Evolutionary conservation across 73 alveolate genomes (phyloP).

Genomic region (Stentor roeselii): DNA sequence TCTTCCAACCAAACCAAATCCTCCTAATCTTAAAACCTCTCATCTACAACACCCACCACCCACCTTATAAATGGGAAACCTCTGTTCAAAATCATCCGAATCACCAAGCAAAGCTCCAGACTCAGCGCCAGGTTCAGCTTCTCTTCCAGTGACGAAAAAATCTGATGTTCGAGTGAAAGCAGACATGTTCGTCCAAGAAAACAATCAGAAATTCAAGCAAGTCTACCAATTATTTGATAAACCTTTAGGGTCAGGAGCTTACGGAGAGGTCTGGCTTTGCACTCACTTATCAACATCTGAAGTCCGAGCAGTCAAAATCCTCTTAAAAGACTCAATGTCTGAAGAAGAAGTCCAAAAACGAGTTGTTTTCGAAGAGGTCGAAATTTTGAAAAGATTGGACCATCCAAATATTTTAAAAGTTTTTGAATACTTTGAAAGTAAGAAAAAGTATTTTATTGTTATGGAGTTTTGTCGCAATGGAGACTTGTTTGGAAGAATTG

Average conservation of each 20-base stretch:
- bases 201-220: neutral
- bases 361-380: conserved; percentile 54
- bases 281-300: conserved; percentile 45
- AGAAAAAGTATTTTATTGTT: conserved; percentile 60
- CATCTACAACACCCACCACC: neutral
- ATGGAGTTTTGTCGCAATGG: conserved; percentile 94
- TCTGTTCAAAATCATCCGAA: neutral
- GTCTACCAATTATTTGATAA: neutral
- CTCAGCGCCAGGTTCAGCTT: neutral
- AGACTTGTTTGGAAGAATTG: conserved; percentile 71
- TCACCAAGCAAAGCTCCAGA: neutral
- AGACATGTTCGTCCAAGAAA: neutral
- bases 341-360: conserved; percentile 37
- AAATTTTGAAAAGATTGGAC: conserved; percentile 75
- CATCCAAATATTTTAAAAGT: conserved; percentile 89
- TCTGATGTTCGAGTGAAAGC: neutral
- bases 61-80: neutral
- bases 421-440: conserved; percentile 76
- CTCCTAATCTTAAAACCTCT: too few relatives aligned
- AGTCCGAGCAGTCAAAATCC: conserved; percentile 69
- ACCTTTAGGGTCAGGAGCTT: conserved; percentile 48
- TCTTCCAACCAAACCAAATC: too few relatives aligned
- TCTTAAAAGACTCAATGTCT: conserved; percentile 45
- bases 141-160: neutral
- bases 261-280: conserved; percentile 75